phyloP scores from a whole-genome alignment of 2,329 filamentous ascomycete genomes.

The Didymella pomorum region DNA sequence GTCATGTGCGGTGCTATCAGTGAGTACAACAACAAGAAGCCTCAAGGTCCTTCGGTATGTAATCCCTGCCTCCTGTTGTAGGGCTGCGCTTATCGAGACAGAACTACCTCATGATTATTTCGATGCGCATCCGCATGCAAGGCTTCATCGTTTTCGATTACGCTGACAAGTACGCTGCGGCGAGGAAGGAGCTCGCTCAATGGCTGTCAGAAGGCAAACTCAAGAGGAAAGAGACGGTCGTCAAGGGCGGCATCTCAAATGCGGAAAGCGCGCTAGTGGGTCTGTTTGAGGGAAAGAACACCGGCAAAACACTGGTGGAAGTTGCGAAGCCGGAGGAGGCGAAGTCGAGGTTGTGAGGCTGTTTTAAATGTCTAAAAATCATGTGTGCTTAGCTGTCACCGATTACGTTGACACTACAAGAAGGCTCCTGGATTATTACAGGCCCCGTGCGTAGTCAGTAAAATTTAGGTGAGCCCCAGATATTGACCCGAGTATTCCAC shows the following conservation, averaged over 20 bases:
- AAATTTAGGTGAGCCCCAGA: not conserved
- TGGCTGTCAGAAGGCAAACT: slow-evolving; percentile 77
- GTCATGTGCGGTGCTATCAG: slow-evolving; percentile 57
- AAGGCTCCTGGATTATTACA: not conserved
- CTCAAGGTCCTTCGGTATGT: slow-evolving; percentile 60
- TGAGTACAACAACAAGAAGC: slow-evolving; percentile 53
- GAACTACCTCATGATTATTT: slow-evolving; percentile 56
- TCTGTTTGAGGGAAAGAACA: slow-evolving; percentile 74
- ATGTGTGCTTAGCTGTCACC: not conserved
- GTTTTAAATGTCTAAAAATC: not conserved
- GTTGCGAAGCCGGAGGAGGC: slow-evolving; percentile 51
- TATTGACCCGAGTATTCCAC: not conserved
- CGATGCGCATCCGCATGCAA: slow-evolving; percentile 56
- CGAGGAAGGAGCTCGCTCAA: slow-evolving; percentile 66
- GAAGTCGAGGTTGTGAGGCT: slow-evolving; percentile 48
- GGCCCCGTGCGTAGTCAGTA: not conserved
- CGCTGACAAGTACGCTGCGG: slow-evolving; percentile 63
- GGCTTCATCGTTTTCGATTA: slow-evolving; percentile 78
- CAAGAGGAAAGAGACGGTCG: slow-evolving; percentile 73
- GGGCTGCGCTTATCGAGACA: slow-evolving; percentile 19
- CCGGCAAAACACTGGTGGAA: slow-evolving; percentile 62
- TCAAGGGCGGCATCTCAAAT: slow-evolving; percentile 71
- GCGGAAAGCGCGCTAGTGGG: slow-evolving; percentile 70
- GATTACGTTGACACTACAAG: not conserved
- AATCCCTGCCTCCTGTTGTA: not conserved